Base-by-base conservation (phyloP, 371 early-diverging fungal genomes). In the Thermomucor indicae-seudaticae region DNA sequence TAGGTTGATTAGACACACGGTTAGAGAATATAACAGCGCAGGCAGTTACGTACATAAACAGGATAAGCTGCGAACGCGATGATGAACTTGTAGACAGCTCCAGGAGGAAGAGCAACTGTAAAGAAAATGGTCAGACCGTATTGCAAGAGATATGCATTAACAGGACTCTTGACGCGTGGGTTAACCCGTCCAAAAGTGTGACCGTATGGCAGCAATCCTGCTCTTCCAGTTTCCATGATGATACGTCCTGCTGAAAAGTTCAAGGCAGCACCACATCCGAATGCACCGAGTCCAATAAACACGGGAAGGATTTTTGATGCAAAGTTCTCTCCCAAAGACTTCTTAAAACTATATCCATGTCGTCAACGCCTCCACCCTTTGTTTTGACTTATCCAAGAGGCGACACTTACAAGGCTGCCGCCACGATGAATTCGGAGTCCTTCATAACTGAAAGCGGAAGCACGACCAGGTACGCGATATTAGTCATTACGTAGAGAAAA, bases 131-230 rank as follows among this genome's bases (percentile, higher is more conserved):
- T 55, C 16, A 73, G 24, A 6, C 25, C 44, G 38, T 73, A 73
- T 28, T 67, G 69, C 20, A 73, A 42, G 8, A 73, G 12, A 31
- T 64, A 60, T 0, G 73, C 69, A 47, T 60, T 64, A n/a, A 69
- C 67, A 6, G 73, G 73, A 17, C 63, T 64, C 22, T 60, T 41
- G 12, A 66, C 32, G 3, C 35, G 43, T 2, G 73, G 58, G 38
- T 65, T 57, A 1, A 73, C 69, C 25, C 59, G 60, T 8, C 73
- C 67, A 43, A 69, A 64, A 0, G 60, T 47, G 19, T 57, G 60
- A 3, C 67, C 70, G 57, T 61, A 73, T n/a, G 73, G 73, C 5
- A 73, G 30, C 0, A 69, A 42, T 1, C 73, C 73, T 38, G 66
- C 59, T 45, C 73, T 50, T 11, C 64, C 58, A 1, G 62, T 62